phyloP scores from a whole-genome alignment of 1,139 yeast genomes.

The Yamadazyma membranifaciens region DNA sequence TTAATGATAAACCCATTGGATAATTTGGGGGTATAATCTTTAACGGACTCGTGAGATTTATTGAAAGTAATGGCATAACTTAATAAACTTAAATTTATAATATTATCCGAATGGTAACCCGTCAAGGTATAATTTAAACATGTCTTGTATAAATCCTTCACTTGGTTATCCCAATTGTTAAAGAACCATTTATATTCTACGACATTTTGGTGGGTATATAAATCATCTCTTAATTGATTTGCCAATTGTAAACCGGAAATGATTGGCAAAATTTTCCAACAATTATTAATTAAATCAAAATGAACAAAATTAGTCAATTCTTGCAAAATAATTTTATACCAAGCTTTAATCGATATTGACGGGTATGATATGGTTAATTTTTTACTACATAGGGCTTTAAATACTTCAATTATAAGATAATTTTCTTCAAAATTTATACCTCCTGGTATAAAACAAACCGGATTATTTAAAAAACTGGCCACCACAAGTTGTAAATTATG shows the following conservation, averaged over 20 bases:
- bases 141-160: constrained; percentile 22
- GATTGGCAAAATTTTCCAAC: constrained; percentile 60
- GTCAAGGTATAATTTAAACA: constrained; percentile 27
- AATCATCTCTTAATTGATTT: constrained; percentile 33
- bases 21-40: constrained; percentile 24
- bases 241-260: constrained; percentile 54
- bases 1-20: constrained; percentile 23
- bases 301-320: constrained; percentile 35
- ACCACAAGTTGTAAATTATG: constrained; percentile 54
- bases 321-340: constrained; percentile 44
- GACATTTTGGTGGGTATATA: constrained; percentile 26
- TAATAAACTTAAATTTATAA: constrained; percentile 30
- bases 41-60: constrained; percentile 21
- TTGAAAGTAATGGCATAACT: constrained; percentile 32
- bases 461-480: constrained; percentile 48
- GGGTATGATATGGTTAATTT: constrained; percentile 64
- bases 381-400: constrained; percentile 46
- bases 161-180: constrained; percentile 29
- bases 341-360: constrained; percentile 50
- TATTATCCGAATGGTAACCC: constrained; percentile 21
- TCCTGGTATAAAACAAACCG: constrained; percentile 39
- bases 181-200: constrained; percentile 36
- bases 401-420: constrained; percentile 48
- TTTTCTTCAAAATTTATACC: constrained; percentile 28
- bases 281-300: constrained; percentile 28